Base-by-base conservation (phyloP, 257 asterid species). In the Thymus mandschuricus region DNA sequence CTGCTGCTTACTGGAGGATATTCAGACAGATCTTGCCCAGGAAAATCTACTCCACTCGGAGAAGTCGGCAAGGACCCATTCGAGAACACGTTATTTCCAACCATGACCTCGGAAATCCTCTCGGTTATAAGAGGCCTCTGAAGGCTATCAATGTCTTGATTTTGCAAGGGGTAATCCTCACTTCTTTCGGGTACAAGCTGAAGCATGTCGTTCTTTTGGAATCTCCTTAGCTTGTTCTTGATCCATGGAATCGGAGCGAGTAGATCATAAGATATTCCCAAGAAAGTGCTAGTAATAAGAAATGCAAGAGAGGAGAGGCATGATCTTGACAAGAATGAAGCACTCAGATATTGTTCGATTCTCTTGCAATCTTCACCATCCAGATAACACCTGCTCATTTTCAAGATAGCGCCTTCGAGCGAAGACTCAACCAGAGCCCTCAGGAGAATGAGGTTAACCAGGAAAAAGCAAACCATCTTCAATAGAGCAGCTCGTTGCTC, bases 241-340 rank as follows among this genome's bases (percentile, higher is more conserved):
- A 95, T 95, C 97, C 98, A 95, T n/a, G 99, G 99, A 66, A 95
- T 80, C 66, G 99, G 99, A 75, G 99, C 92, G 30, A 92, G 79
- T 52, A 95, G 83, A 81, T 95, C 99, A 50, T 73, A 95, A 56
- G 99, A 92, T 74, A 95, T 95, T 59, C 99, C 99, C 84, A 95
- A 79, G 83, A 95, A 95, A 50, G 98, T 88, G 85, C 99, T 68
- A 13, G 96, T 85, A 69, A 95, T 95, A 71, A 95, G 89, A 74
- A 95, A 95, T 0, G 99, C 99, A 8, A 95, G 89, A 27, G 97
- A 87, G 1, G 99, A 89, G 5, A 95, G 89, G 77, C 98, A 95
- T 40, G 99, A 89, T 80, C 86, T 87, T 41, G 99, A 86, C 86
- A 95, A 68, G 82, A 95, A 89, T 1, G 98, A 89, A 70, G 90